These are phyloP conservation scores for Multifurca ochricompacta DNA, from an alignment of 768 basidiomycete genomes.

Conservation along the genomic window DNA sequence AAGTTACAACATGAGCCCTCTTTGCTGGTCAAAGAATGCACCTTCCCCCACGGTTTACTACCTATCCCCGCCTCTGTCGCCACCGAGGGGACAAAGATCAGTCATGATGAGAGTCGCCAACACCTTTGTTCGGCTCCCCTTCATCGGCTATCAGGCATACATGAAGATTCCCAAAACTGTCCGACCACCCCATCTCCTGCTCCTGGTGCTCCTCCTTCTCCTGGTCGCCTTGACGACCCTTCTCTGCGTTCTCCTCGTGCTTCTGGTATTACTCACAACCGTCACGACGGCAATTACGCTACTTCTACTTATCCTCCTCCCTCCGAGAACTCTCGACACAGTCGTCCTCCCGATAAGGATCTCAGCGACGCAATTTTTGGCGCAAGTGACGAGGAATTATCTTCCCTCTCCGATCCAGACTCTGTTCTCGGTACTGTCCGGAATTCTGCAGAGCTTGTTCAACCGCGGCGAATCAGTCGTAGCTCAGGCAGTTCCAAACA, in stretches of 20 bases:
- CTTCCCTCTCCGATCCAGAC: slow-evolving; percentile 31
- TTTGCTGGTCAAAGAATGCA: slow-evolving; percentile 15
- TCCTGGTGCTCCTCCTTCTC: slow-evolving; percentile 15
- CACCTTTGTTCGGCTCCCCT: slow-evolving; percentile 10
- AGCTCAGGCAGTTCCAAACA: neutral
- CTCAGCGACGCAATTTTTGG: slow-evolving; percentile 20
- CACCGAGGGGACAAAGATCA: neutral
- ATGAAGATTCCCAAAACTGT: slow-evolving; percentile 6
- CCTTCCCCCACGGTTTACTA: neutral
- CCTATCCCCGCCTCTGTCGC: neutral
- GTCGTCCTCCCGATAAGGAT: slow-evolving; percentile 13
- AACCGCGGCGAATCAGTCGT: neutral
- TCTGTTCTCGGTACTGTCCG: slow-evolving; percentile 5
- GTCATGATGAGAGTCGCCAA: neutral
- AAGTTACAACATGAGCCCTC: slow-evolving; percentile 2
- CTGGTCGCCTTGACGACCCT: slow-evolving; percentile 13
- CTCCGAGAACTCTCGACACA: slow-evolving; percentile 11
- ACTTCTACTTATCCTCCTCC: slow-evolving; percentile 16
- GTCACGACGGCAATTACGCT: slow-evolving; percentile 7
- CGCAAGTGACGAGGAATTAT: slow-evolving; percentile 24
- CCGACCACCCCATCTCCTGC: slow-evolving; percentile 2
- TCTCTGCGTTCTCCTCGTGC: slow-evolving; percentile 14
- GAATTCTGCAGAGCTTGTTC: slow-evolving; percentile 11
- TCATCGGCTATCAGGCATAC: slow-evolving; percentile 14
- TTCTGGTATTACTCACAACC: slow-evolving; percentile 14